Conservation (phyloP, 495 filamentous ascomycete species). For the Tuber aestivum region DNA sequence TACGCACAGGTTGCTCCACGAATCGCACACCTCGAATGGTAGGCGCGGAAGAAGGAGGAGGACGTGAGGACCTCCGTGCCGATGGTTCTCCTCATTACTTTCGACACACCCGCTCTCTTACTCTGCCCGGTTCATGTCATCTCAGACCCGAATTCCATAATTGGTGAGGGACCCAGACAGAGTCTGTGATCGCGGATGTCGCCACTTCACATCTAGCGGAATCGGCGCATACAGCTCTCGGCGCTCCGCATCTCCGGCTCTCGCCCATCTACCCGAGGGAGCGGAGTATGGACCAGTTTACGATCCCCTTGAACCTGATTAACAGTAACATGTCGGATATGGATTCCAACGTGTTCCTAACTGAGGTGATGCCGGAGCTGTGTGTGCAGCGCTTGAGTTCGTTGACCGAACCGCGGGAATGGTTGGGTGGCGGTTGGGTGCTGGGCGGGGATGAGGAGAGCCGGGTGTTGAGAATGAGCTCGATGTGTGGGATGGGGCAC, state of each 20-base stretch:
- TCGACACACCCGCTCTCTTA: conserved; percentile 62
- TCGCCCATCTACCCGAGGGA: no score
- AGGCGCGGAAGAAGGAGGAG: conserved; percentile 22
- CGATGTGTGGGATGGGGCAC: conserved; percentile 81
- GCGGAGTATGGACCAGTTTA: conserved; percentile 51
- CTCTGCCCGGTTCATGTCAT: conserved; percentile 58
- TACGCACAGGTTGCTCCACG: background rate
- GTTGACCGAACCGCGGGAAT: conserved; percentile 75
- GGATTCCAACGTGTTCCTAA: no score
- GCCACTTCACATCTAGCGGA: conserved; percentile 63
- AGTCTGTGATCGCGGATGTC: conserved; percentile 62
- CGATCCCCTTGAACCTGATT: conserved; percentile 62
- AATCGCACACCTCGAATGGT: conserved; percentile 1
- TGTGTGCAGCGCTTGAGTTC: conserved; percentile 58
- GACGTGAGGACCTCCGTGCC: conserved; percentile 44
- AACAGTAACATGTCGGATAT: conserved; percentile 71
- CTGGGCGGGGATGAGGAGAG: conserved; percentile 50
- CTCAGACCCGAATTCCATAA: conserved; percentile 37
- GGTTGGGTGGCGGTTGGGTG: conserved; percentile 76
- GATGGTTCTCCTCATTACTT: conserved; percentile 41
- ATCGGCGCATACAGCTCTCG: conserved; percentile 58
- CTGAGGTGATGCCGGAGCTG: no score
- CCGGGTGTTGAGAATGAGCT: conserved; percentile 61
- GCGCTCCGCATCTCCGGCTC: no score
- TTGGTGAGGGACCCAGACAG: conserved; percentile 23